These are phyloP conservation scores for Trichoderma polysporum DNA, from an alignment of 2,329 filamentous ascomycete species.

Conservation along the genomic window DNA sequence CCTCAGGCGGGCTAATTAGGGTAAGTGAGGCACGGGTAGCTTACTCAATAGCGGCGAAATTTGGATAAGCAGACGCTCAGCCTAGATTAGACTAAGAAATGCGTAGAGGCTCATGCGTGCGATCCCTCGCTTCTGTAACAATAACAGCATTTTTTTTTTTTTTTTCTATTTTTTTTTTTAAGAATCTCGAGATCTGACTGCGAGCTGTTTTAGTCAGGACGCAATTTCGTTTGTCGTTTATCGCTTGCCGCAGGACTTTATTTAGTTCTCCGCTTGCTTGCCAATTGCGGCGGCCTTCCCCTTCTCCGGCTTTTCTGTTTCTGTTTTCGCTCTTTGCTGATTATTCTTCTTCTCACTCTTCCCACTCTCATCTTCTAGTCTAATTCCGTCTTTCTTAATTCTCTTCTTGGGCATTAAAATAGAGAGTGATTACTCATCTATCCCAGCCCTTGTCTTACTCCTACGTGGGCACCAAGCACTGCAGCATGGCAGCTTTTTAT, in stretches of 20 bases:
- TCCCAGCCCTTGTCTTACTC: not conserved
- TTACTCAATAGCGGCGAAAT: constrained; percentile 1
- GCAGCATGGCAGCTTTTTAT: not conserved
- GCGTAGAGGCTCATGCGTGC: not conserved
- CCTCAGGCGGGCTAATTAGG: not conserved
- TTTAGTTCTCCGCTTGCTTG: not conserved
- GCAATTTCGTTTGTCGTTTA: not conserved
- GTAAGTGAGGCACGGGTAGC: not conserved
- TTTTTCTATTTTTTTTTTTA: not conserved
- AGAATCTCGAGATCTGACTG: not conserved
- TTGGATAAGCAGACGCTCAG: not conserved
- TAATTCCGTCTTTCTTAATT: not conserved
- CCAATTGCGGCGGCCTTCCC: no score
- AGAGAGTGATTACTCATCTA: not conserved
- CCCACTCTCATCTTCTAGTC: not conserved
- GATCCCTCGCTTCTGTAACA: not conserved
- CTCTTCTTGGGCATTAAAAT: not conserved
- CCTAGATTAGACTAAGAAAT: not conserved
- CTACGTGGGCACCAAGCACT: not conserved
- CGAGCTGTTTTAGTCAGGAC: not conserved
- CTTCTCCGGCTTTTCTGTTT: not conserved
- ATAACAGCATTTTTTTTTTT: not conserved
- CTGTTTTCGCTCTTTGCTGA: not conserved
- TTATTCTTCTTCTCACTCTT: not conserved
- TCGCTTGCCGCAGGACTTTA: not conserved